phyloP scores from a whole-genome alignment of 108 stramenopile genomes.

The Nitzschia putrida region DNA sequence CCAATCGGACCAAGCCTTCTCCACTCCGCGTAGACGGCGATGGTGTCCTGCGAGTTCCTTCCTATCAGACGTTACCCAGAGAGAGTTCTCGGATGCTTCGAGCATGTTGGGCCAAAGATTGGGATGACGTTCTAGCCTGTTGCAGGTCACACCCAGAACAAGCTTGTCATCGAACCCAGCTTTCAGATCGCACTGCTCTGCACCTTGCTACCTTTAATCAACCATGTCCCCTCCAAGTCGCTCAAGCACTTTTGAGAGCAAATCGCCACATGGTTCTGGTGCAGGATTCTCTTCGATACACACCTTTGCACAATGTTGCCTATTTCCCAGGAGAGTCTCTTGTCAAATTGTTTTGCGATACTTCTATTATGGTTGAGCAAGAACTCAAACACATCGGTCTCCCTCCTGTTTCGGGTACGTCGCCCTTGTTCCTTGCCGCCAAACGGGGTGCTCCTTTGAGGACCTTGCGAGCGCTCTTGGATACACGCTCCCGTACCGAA shows the following conservation, averaged over 20 bases:
- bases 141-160: slow-evolving; percentile 22
- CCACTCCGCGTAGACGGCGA: slow-evolving; percentile 1
- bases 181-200: slow-evolving; percentile 30
- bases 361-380: slow-evolving; percentile 29
- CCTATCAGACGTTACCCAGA: slow-evolving; percentile 16
- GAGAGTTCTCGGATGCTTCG: slow-evolving; percentile 24
- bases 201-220: slow-evolving; percentile 38
- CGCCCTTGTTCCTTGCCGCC: slow-evolving; percentile 39
- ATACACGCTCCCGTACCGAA: slow-evolving; percentile 17
- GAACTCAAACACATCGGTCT: slow-evolving; percentile 6
- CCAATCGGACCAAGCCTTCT: neutral
- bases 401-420: slow-evolving; percentile 12
- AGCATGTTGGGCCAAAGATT: slow-evolving; percentile 23
- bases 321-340: slow-evolving; percentile 14
- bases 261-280: slow-evolving; percentile 38
- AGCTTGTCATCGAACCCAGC: slow-evolving; percentile 23
- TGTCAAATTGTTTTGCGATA: slow-evolving; percentile 24
- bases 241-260: slow-evolving; percentile 24
- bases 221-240: slow-evolving; percentile 33
- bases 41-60: slow-evolving; percentile 26
- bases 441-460: slow-evolving; percentile 26
- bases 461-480: slow-evolving; percentile 26
- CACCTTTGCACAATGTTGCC: slow-evolving; percentile 37
- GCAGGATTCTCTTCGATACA: slow-evolving; percentile 31
- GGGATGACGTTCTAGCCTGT: slow-evolving; percentile 21